Evolutionary conservation across 192 early-diverging fungal species (phyloP).

Genomic region (Backusella morwellensis): DNA sequence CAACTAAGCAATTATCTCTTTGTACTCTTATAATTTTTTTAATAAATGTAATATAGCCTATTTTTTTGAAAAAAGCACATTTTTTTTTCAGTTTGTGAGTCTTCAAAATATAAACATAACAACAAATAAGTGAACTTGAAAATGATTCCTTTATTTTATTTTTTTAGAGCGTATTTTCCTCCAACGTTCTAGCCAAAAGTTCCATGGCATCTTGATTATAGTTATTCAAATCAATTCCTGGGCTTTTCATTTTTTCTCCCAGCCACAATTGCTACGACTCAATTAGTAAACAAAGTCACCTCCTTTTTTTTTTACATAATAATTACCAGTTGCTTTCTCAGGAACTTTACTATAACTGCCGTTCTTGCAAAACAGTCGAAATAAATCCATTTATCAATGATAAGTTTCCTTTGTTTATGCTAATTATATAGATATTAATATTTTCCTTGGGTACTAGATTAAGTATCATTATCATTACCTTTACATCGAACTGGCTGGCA

Average conservation of each 20-base stretch:
- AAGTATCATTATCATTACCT: slow-evolving; percentile 29
- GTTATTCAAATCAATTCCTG: slow-evolving; percentile 18
- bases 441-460: neutral
- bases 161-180: neutral
- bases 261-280: slow-evolving; percentile 10
- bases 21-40: neutral
- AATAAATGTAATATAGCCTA: neutral
- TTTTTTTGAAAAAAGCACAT: neutral
- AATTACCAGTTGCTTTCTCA: slow-evolving; percentile 49
- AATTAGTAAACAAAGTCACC: neutral
- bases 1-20: neutral
- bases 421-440: slow-evolving; percentile 7
- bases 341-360: slow-evolving; percentile 47
- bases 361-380: slow-evolving; percentile 54
- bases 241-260: slow-evolving; percentile 33
- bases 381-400: slow-evolving; percentile 52
- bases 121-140: too few relatives aligned
- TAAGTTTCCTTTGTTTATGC: slow-evolving; percentile 41
- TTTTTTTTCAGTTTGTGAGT: neutral
- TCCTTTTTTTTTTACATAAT: neutral
- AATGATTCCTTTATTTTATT: too few relatives aligned
- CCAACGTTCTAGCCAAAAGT: neutral
- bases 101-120: neutral
- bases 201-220: slow-evolving; percentile 7
- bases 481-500: slow-evolving; percentile 43